Conservation (phyloP, 164 flowering plant genomes). For the Macadamia integrifolia region DNA sequence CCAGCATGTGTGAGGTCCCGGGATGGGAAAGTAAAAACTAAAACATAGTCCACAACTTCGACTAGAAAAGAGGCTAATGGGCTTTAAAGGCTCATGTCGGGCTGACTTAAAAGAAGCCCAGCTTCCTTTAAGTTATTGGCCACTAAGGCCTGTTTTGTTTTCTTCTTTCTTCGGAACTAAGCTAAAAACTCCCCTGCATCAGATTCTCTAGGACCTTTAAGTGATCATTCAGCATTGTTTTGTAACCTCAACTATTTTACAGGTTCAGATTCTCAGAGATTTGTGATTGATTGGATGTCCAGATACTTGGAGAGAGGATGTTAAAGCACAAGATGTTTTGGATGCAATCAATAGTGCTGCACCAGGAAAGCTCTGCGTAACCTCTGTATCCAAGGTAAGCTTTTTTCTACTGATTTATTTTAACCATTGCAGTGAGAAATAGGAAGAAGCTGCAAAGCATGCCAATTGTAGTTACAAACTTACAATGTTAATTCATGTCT, state of each 20-base stretch:
- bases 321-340: slow-evolving; percentile 46
- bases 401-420: not conserved
- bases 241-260: not conserved
- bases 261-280: not conserved
- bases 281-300: slow-evolving; percentile 10
- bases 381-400: slow-evolving; percentile 59
- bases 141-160: too few species aligned
- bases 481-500: not conserved
- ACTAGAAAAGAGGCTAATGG: too few species aligned
- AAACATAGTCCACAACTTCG: too few species aligned
- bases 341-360: slow-evolving; percentile 58
- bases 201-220: not conserved
- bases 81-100: too few species aligned
- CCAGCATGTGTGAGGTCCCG: too few species aligned
- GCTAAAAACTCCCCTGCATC: too few species aligned
- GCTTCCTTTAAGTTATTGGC: too few species aligned
- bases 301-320: slow-evolving; percentile 90
- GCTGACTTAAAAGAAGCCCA: too few species aligned
- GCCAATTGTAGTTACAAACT: not conserved
- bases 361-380: slow-evolving; percentile 61
- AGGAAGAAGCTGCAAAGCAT: not conserved
- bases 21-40: too few species aligned
- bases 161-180: too few species aligned
- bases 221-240: not conserved
- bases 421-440: not conserved